A percentile compares a stretch with the other conserved stretches of the same genome.
Evolutionary conservation across 2,329 filamentous ascomycete species (phyloP).

Genomic region (Pseudocercospora cruenta): DNA sequence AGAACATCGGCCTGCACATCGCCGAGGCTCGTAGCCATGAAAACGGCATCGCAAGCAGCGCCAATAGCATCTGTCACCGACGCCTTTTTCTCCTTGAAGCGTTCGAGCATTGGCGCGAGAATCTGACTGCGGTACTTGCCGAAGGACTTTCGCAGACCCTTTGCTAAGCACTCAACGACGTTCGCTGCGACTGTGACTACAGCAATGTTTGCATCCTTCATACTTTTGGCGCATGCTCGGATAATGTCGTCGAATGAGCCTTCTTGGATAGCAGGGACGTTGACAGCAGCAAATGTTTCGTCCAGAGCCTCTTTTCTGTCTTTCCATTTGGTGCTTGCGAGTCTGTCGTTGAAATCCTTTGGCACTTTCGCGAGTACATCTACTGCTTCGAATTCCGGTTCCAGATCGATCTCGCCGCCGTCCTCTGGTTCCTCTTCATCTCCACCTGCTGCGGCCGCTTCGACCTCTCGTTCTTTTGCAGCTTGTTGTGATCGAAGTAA

Average conservation of each 20-base stretch:
- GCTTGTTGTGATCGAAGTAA: constrained; percentile 88
- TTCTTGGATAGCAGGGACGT: constrained; percentile 90
- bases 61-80: constrained; percentile 85
- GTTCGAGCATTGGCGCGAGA: constrained; percentile 89
- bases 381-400: constrained; percentile 72
- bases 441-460: constrained; percentile 39
- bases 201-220: constrained; percentile 98
- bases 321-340: constrained; percentile 96
- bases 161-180: constrained; percentile 86
- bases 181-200: constrained; percentile 93
- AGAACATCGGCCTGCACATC: constrained; percentile 92
- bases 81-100: constrained; percentile 95
- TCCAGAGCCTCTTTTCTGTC: constrained; percentile 95
- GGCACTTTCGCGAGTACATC: constrained; percentile 83
- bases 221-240: constrained; percentile 84
- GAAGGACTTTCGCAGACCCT: constrained; percentile 78
- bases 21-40: constrained; percentile 68
- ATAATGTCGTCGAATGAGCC: constrained; percentile 84
- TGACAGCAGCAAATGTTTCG: constrained; percentile 72
- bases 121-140: constrained; percentile 78
- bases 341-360: constrained; percentile 76
- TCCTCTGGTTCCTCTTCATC: constrained; percentile 52
- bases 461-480: constrained; percentile 64
- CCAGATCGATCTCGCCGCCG: constrained; percentile 70
- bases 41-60: constrained; percentile 76